Conservation (phyloP, 106 monocot species). For the Triglochin maritima region DNA sequence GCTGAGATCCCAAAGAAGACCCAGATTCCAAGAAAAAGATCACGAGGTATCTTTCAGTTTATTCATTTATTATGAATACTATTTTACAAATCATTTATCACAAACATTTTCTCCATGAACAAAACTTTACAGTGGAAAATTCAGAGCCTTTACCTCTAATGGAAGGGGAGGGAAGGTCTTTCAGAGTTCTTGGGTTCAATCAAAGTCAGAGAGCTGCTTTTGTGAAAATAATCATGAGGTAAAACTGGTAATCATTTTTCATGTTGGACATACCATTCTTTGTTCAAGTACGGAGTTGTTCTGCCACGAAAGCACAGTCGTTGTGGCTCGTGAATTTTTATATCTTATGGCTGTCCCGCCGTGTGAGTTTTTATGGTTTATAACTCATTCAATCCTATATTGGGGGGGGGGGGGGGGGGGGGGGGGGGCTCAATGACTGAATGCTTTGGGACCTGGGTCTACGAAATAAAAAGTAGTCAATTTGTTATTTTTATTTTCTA, state of each 20-base stretch:
- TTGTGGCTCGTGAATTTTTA: too few relatives aligned
- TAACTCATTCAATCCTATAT: too few relatives aligned
- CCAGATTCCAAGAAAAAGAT: constrained; percentile 51
- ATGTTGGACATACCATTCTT: not conserved
- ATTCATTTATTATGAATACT: not conserved
- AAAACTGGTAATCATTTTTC: constrained; percentile 1
- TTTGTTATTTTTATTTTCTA: too few relatives aligned
- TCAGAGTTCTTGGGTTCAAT: constrained; percentile 91
- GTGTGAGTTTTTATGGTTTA: too few relatives aligned
- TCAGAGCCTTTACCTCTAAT: constrained; percentile 66
- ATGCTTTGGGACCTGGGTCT: too few relatives aligned
- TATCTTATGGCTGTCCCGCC: too few relatives aligned
- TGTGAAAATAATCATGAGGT: constrained; percentile 88
- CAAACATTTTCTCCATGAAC: not conserved
- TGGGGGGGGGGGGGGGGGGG: too few relatives aligned
- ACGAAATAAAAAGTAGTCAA: too few relatives aligned
- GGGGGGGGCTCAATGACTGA: too few relatives aligned
- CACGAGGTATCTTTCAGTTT: constrained; percentile 39
- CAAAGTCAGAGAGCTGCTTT: constrained; percentile 73
- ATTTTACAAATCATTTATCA: not conserved
- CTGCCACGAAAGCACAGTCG: too few relatives aligned
- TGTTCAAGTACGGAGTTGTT: too few relatives aligned
- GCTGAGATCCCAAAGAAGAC: constrained; percentile 47
- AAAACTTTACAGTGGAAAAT: not conserved
- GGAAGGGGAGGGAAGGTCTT: constrained; percentile 87